A percentile compares a stretch with the other conserved stretches of the same genome.
phyloP scores from a whole-genome alignment of 257 asterid genomes.

The Solanum boliviense region DNA sequence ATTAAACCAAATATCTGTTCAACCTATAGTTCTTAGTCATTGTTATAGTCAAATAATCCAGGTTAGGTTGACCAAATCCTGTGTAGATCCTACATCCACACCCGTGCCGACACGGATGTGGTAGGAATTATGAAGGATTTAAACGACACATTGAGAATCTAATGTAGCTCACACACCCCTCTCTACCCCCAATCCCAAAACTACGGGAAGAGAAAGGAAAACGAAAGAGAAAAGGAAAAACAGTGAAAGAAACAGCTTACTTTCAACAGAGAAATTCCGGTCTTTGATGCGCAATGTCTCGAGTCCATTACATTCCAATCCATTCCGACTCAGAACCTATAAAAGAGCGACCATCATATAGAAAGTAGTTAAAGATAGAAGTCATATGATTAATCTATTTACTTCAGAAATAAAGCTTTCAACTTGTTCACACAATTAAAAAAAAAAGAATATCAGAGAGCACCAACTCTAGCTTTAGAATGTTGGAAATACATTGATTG shows the following conservation, averaged over 20 bases:
- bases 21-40: neutral
- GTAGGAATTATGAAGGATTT: neutral
- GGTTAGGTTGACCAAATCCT: neutral
- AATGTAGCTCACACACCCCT: neutral
- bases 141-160: neutral
- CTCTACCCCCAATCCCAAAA: neutral
- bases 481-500: neutral
- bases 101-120: neutral
- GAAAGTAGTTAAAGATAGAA: neutral
- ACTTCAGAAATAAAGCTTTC: neutral
- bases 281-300: slow-evolving; percentile 55
- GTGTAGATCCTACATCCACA: neutral
- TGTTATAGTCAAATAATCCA: neutral
- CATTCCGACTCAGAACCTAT: slow-evolving; percentile 67
- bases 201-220: neutral
- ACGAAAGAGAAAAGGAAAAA: neutral
- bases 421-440: neutral
- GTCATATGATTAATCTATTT: neutral
- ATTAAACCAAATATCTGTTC: slow-evolving; percentile 13
- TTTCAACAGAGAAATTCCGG: slow-evolving; percentile 64
- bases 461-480: neutral
- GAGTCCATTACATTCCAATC: slow-evolving; percentile 61
- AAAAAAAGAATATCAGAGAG: neutral
- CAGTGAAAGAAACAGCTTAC: slow-evolving; percentile 17
- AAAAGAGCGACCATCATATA: neutral